A percentile compares a stretch with the other conserved stretches of the same genome.
phyloP scores from a whole-genome alignment of 768 basidiomycete genomes.

The Amanita muscaria region DNA sequence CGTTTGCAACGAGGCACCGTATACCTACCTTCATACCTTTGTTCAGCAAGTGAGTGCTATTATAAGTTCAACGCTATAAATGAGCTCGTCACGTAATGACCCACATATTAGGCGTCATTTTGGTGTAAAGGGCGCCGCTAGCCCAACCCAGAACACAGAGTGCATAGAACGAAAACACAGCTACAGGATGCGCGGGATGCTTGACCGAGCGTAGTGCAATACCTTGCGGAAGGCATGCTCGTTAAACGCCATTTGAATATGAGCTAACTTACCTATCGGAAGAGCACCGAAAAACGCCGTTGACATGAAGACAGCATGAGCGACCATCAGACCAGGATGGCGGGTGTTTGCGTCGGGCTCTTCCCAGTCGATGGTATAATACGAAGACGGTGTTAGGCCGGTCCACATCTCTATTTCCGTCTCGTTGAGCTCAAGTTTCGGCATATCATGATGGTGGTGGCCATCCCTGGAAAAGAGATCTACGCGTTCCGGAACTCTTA shows the following conservation, averaged over 20 bases:
- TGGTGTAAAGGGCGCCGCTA: constrained; percentile 62
- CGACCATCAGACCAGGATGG: constrained; percentile 61
- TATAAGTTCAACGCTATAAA: constrained; percentile 13
- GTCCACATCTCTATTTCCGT: constrained; percentile 61
- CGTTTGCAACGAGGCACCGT: neutral
- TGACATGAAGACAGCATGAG: constrained; percentile 68
- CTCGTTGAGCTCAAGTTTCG: constrained; percentile 65
- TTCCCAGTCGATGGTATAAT: constrained; percentile 74
- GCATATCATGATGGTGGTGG: constrained; percentile 41
- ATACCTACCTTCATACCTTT: constrained; percentile 58
- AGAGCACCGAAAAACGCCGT: constrained; percentile 78
- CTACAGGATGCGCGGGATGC: constrained; percentile 52
- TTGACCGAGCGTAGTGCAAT: constrained; percentile 75
- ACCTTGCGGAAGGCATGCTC: constrained; percentile 31
- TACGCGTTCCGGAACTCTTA: neutral
- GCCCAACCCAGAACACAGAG: constrained; percentile 57
- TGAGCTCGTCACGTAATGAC: constrained; percentile 22
- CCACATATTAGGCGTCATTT: constrained; percentile 77
- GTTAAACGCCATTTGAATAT: neutral
- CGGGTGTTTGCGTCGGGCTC: constrained; percentile 35
- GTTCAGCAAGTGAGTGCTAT: constrained; percentile 4
- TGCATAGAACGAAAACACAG: constrained; percentile 54
- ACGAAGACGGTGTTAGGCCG: constrained; percentile 67
- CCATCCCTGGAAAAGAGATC: constrained; percentile 6
- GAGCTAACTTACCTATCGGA: constrained; percentile 64